Evolutionary conservation across 331 rosid species (phyloP).

Genomic region (Quercus lobata): DNA sequence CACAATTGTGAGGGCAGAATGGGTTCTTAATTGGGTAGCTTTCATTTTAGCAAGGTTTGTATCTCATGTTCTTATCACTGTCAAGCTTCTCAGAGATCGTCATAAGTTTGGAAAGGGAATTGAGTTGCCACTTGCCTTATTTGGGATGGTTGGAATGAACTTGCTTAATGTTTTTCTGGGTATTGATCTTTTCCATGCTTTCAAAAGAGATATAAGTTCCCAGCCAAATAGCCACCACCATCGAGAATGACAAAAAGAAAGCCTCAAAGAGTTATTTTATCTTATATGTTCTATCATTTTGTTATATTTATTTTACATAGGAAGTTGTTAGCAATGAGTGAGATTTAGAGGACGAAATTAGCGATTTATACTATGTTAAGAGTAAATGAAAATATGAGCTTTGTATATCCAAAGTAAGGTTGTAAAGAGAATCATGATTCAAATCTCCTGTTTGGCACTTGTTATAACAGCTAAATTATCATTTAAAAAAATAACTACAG

Average conservation of each 20-base stretch:
- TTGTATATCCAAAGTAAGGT: not conserved
- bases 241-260: slow-evolving; percentile 29
- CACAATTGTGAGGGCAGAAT: slow-evolving; percentile 49
- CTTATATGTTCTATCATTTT: not conserved
- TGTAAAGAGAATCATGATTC: not conserved
- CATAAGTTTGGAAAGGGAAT: slow-evolving; percentile 63
- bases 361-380: not conserved
- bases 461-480: no score
- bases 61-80: slow-evolving; percentile 73
- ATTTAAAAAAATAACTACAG: no score
- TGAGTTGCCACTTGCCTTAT: slow-evolving; percentile 81
- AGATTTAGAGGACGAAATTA: not conserved
- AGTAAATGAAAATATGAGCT: not conserved
- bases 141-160: slow-evolving; percentile 94
- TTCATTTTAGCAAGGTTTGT: slow-evolving; percentile 59
- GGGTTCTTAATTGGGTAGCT: slow-evolving; percentile 81
- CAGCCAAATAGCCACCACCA: slow-evolving; percentile 20
- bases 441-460: no score
- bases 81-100: slow-evolving; percentile 73
- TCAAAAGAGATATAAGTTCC: slow-evolving; percentile 53
- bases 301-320: slow-evolving; percentile 8
- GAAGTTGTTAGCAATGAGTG: not conserved
- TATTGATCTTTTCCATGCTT: slow-evolving; percentile 74
- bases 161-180: slow-evolving; percentile 75
- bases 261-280: not conserved